Evolutionary conservation across 2,329 filamentous ascomycete species (phyloP).

Genomic region (Nemania sp.): DNA sequence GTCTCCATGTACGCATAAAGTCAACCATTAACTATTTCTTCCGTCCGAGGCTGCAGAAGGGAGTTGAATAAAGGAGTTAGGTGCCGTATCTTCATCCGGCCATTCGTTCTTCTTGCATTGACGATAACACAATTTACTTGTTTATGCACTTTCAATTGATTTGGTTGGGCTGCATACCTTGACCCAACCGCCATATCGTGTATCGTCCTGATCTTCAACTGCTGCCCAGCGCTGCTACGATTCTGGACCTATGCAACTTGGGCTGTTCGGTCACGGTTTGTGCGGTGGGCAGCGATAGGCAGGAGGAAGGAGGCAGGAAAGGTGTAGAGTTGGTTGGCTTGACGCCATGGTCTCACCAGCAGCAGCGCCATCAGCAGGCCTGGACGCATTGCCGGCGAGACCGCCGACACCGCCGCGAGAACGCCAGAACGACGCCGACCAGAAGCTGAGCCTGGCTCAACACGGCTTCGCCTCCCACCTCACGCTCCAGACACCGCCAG

Average conservation of each 20-base stretch:
- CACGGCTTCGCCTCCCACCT: conserved; percentile 45
- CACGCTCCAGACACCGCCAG: conserved; percentile 57
- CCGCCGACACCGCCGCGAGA: conserved; percentile 71
- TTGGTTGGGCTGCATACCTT: not conserved
- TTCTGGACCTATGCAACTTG: conserved; percentile 29
- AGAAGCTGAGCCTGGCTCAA: conserved; percentile 43
- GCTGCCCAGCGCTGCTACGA: conserved; percentile 10
- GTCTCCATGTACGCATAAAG: not conserved
- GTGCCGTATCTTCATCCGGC: not conserved
- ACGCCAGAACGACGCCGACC: conserved; percentile 45
- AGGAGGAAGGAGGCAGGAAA: conserved; percentile 36
- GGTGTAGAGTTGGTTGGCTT: conserved; percentile 30
- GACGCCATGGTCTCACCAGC: conserved; percentile 47
- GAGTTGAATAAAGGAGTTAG: not conserved
- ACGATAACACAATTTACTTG: not conserved
- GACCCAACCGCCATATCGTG: too few species aligned
- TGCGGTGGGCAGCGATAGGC: too few species aligned
- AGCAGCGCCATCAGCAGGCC: conserved; percentile 43
- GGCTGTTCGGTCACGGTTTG: conserved; percentile 11
- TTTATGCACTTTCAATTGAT: not conserved
- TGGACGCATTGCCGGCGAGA: conserved; percentile 59
- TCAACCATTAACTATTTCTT: not conserved
- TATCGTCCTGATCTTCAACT: too few species aligned
- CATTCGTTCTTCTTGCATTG: not conserved
- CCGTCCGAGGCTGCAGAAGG: not conserved